A percentile compares a stretch with the other conserved stretches of the same genome.
These are phyloP conservation scores for Cadophora luteo-olivacea DNA, from an alignment of 2,329 filamentous ascomycete species.

Conservation along the genomic window DNA sequence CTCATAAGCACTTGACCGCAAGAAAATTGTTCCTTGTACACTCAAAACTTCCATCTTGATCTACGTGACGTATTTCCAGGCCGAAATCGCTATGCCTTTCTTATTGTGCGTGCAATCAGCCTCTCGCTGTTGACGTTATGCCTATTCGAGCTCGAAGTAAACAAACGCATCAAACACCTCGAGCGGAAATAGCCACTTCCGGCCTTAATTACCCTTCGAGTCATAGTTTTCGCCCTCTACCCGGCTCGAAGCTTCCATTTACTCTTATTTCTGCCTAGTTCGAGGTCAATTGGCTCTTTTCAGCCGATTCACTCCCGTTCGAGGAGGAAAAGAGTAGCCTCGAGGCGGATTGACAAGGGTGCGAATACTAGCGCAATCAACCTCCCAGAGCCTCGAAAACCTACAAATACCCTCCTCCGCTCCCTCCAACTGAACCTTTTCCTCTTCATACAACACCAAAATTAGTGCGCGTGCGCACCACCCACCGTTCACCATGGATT, in stretches of 20 bases:
- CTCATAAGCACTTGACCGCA: neutral
- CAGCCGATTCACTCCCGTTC: neutral
- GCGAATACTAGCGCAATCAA: neutral
- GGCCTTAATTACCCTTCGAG: neutral
- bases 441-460: neutral
- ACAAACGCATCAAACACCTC: neutral
- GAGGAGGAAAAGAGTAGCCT: neutral
- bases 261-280: neutral
- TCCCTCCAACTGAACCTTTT: neutral
- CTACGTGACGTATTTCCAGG: neutral
- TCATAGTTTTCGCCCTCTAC: neutral
- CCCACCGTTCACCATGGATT: neutral
- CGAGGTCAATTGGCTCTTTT: neutral
- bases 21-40: neutral
- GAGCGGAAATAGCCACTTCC: neutral
- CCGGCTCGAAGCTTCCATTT: neutral
- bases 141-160: neutral
- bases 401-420: neutral
- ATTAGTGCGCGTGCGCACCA: neutral
- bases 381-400: neutral
- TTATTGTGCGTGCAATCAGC: neutral
- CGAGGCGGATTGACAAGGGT: neutral
- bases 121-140: neutral
- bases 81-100: neutral
- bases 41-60: neutral